These are phyloP conservation scores for Glutinoglossum americanum DNA, from an alignment of 495 filamentous ascomycete genomes.

Conservation along the genomic window DNA sequence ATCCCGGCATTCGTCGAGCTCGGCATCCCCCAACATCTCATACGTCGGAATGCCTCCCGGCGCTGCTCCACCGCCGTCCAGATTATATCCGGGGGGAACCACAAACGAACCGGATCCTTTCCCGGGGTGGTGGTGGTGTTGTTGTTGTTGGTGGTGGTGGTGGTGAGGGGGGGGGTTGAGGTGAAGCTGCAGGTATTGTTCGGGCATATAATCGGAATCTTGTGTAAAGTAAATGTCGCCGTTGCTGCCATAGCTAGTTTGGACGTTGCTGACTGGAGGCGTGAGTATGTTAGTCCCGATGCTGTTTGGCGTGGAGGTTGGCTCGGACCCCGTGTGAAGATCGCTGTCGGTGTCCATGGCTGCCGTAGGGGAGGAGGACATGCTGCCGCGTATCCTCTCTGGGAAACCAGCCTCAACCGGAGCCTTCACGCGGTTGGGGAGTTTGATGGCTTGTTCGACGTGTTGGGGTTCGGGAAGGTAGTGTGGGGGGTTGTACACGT, in stretches of 20 bases:
- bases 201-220: no score
- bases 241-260: neutral
- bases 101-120: neutral
- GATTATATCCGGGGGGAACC: neutral
- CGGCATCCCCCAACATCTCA: neutral
- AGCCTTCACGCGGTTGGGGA: neutral
- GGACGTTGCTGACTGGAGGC: neutral
- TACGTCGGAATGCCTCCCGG: neutral
- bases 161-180: no score
- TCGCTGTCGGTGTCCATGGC: neutral
- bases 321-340: neutral
- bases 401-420: neutral
- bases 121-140: neutral
- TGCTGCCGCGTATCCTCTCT: neutral
- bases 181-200: no score
- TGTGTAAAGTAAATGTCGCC: neutral
- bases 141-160: neutral
- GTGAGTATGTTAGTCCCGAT: neutral
- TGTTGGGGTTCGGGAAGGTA: neutral
- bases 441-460: neutral
- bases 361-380: neutral
- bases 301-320: neutral
- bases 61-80: neutral
- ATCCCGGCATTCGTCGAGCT: neutral
- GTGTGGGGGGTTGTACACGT: neutral